Base-by-base conservation (phyloP, 805 yeast genomes). In the Yamadazyma philogaea region DNA sequence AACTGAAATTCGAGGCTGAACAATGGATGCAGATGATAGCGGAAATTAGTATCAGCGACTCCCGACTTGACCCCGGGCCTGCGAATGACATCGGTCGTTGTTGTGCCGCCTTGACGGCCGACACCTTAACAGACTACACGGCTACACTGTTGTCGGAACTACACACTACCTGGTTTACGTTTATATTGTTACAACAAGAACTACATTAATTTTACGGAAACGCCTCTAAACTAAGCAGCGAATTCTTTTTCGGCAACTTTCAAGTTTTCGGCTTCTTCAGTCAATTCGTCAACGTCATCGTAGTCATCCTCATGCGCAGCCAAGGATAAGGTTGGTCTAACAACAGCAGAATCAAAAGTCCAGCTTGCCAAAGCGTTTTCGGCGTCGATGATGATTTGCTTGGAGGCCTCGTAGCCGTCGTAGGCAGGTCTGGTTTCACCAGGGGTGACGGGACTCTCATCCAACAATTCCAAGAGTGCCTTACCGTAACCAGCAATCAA, bases 401-500 rank as follows among this genome's bases (percentile, higher is more conserved):
- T 90, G 49, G 96, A 86, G 46, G 96, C 96, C 67, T 91, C 97
- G 68, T 89, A 91, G 54, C 98, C 98, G 63, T 93, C 98, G 71
- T 93, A 91, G 47, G 96, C 91, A 38, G 96, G 91, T 77, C 98
- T 88, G 53, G 96, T 84, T 78, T 91, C 98, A 76, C 99, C 99
- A 51, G 99, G 99, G 54, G 97, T 91, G 52, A 93, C 96, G 51
- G 98, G 96, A 53, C 93, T 73, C 70, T 91, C 98, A 66, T 91
- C 98, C 65, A 91, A 79, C 62, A 91, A 81, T 77, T 93, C 98
- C 63, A 93, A 78, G 54, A 91, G 74, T 34, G 96, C 96, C 78
- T 91, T 91, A 74, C 98, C 98, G 78, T 93, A 93, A 62, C 97
- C 97, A 57, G 98, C 97, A 73, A 91, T 91, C 57, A 93, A 77